Percentiles rank a stretch among this genome's conserved stretches.
phyloP scores from a whole-genome alignment of 768 basidiomycete species.

The Lentinula sp. region DNA sequence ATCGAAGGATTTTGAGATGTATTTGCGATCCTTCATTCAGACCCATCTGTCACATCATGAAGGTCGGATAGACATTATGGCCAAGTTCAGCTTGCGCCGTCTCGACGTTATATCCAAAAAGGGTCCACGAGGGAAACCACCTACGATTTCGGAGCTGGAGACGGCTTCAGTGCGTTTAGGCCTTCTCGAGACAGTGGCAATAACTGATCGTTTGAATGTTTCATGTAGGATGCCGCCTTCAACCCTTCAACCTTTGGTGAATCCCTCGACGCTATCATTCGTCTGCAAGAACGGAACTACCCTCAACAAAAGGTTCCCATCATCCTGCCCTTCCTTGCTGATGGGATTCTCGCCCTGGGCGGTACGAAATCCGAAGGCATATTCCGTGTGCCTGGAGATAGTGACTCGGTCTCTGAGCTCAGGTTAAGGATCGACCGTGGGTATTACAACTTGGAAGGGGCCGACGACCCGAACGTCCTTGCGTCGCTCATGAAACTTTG shows the following conservation, averaged over 20 bases:
- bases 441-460: slow-evolving; percentile 83
- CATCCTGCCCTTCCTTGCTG: slow-evolving; percentile 89
- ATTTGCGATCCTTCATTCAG: slow-evolving; percentile 75
- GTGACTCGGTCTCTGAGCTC: slow-evolving; percentile 81
- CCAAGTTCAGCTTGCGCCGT: slow-evolving; percentile 84
- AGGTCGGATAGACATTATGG: slow-evolving; percentile 83
- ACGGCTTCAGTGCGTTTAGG: slow-evolving; percentile 67
- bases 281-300: slow-evolving; percentile 82
- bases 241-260: slow-evolving; percentile 94
- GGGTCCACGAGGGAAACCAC: slow-evolving; percentile 82
- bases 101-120: slow-evolving; percentile 71
- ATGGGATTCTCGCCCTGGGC: slow-evolving; percentile 85
- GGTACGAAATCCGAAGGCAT: slow-evolving; percentile 86
- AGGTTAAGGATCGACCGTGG: slow-evolving; percentile 88
- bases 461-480: slow-evolving; percentile 87
- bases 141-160: slow-evolving; percentile 82
- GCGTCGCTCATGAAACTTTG: slow-evolving; percentile 90
- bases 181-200: neutral
- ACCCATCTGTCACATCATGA: slow-evolving; percentile 61
- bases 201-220: neutral
- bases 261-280: slow-evolving; percentile 77
- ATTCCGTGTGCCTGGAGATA: slow-evolving; percentile 89
- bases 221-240: slow-evolving; percentile 78
- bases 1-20: slow-evolving; percentile 87
- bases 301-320: slow-evolving; percentile 83